Evolutionary conservation across 2,329 filamentous ascomycete species (phyloP), one percentile per base, ranked within the genome.

Genomic region (Hypoxylon rubiginosum): DNA sequence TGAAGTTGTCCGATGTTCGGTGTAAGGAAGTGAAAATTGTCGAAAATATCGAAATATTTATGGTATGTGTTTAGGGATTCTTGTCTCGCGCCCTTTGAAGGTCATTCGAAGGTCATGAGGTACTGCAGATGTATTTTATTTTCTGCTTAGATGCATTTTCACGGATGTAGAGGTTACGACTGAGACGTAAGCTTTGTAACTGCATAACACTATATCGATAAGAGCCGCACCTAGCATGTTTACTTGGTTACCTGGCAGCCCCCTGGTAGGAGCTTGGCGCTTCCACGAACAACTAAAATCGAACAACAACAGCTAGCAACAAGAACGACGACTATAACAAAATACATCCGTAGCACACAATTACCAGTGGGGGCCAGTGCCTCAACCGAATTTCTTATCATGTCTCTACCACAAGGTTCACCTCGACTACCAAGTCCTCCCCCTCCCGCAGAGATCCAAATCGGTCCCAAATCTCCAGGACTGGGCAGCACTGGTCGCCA

Each of bases 361-460:
- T 41, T 54, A 43, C 30, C 54, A 32, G 50, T 41, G 24, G 69
- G 55, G 65, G 65, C 66, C 17, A 24, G 52, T 57, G 58, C 69
- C 67, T 68, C 63, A 55, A 24, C 26, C 36, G 15, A 54, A 49
- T 36, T 50, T 34, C 59, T 66, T 69, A 68, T 71, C 70, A 88
- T 89, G 86, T 83, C 86, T 70, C 79, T 88, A 68, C 81, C 87
- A 72, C 91, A 92, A 68, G 95, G 89, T 80, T 97, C 94, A 51
- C 95, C 96, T 69, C 92, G 96, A 77, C 89, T 99, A 55, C 96
- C 96, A 64, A 97, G 94, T 80, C 96, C 96, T 66, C 96, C 96
- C 63, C 96, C 96, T 34, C 91, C 97, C 62, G 93, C 95, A 67
- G 96, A 99, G 81, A 96, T 97, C 72, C 95, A 98, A 82, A 90